phyloP scores from a whole-genome alignment of 257 asterid species.

The Ilex asprella region DNA sequence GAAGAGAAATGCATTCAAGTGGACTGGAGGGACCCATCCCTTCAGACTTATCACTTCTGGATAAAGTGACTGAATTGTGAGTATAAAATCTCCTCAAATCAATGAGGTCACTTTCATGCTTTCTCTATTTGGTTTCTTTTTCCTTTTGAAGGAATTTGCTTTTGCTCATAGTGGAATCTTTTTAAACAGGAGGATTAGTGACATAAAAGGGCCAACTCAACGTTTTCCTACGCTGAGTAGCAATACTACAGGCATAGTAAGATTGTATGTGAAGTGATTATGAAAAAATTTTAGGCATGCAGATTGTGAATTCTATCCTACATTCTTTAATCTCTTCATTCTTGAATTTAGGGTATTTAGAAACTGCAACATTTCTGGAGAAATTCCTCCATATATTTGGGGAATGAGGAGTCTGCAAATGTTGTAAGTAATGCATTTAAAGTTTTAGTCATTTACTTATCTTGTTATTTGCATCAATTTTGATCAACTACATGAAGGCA shows the following conservation, averaged over 20 bases:
- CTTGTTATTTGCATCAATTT: no score
- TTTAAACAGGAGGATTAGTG: conserved; percentile 71
- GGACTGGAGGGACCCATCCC: conserved; percentile 90
- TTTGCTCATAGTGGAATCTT: conserved; percentile 8
- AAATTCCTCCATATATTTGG: conserved; percentile 73
- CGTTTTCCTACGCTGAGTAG: conserved; percentile 61
- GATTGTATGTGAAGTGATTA: conserved; percentile 44
- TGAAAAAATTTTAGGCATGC: conserved; percentile 8
- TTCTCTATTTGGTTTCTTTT: conserved; percentile 1
- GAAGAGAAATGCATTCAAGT: conserved; percentile 80
- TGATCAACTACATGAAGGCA: no score
- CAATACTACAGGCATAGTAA: conserved; percentile 30
- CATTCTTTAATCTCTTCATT: conserved; percentile 5
- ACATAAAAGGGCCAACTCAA: conserved; percentile 60
- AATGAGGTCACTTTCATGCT: no score
- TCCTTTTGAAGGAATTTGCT: background rate
- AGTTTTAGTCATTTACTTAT: background rate
- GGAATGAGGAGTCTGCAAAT: conserved; percentile 38
- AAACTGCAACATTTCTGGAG: conserved; percentile 73
- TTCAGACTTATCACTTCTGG: conserved; percentile 53
- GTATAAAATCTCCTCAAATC: conserved; percentile 18
- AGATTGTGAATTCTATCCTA: conserved; percentile 13
- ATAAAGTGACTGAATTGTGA: conserved; percentile 57
- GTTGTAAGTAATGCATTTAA: conserved; percentile 49
- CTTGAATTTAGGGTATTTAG: conserved; percentile 56